A percentile compares a stretch with the other conserved stretches of the same genome.
These are phyloP conservation scores for Ceratobasidium theobromae DNA, from an alignment of 1,284 basidiomycete genomes.

Conservation along the genomic window DNA sequence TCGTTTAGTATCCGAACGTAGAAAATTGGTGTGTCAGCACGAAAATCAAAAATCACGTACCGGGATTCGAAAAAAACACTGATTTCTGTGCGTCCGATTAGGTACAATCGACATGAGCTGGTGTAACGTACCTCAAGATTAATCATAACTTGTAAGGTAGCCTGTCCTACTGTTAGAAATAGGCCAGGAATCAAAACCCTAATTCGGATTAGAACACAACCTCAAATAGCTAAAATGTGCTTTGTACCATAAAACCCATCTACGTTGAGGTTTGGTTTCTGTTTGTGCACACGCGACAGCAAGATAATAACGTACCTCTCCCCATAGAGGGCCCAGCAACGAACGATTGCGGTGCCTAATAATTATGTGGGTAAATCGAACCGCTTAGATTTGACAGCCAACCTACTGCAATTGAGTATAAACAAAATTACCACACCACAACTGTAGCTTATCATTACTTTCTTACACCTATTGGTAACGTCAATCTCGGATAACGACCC, in stretches of 20 bases:
- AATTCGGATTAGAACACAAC: background rate
- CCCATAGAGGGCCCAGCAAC: conserved; percentile 2
- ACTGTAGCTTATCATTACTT: background rate
- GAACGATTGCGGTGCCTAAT: background rate
- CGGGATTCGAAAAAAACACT: background rate
- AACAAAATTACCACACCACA: background rate
- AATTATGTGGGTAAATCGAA: background rate
- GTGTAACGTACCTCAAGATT: background rate
- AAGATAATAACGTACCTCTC: background rate
- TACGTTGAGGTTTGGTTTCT: background rate
- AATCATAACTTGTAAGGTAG: background rate
- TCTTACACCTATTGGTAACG: background rate
- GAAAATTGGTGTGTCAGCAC: too few species aligned
- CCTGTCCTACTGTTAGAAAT: background rate
- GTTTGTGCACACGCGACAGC: background rate
- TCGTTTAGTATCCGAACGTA: too few species aligned
- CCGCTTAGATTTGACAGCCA: background rate
- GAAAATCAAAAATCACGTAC: background rate
- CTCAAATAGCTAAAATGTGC: background rate
- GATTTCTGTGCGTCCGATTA: background rate
- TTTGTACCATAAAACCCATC: conserved; percentile 1
- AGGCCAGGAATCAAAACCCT: background rate
- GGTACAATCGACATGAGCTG: background rate
- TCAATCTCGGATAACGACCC: background rate
- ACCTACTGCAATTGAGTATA: background rate